phyloP scores from a whole-genome alignment of 352 stramenopile species.

The Phytophthora cactorum region DNA sequence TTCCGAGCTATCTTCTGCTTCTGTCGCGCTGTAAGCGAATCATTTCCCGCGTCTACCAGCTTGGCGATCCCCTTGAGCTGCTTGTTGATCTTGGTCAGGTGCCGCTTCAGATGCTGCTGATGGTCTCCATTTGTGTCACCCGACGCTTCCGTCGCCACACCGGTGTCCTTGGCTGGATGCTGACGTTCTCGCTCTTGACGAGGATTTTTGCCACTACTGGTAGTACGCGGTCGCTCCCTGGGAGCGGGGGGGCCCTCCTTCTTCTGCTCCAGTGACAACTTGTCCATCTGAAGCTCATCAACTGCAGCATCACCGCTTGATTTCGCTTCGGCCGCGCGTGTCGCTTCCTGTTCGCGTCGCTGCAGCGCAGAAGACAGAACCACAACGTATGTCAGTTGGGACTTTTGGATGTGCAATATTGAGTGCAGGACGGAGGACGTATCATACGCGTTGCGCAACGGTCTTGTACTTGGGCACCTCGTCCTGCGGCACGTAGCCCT shows the following conservation, averaged over 20 bases:
- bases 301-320: constrained; percentile 1
- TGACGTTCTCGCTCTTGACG: constrained; percentile 1
- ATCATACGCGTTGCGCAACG: constrained; percentile 60
- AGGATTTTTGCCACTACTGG: not conserved
- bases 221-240: constrained; percentile 3
- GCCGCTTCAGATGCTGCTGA: constrained; percentile 45
- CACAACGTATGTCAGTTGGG: constrained; percentile 4
- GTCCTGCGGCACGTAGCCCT: constrained; percentile 84
- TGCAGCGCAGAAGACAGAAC: constrained; percentile 13
- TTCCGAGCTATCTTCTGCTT: constrained; percentile 42
- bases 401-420: not conserved
- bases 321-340: constrained; percentile 20
- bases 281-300: constrained; percentile 35
- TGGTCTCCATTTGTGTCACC: constrained; percentile 11
- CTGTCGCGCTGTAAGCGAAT: constrained; percentile 38
- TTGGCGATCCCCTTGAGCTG: constrained; percentile 45
- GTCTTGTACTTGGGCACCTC: constrained; percentile 86
- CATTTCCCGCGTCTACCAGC: constrained; percentile 16
- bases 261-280: constrained; percentile 44
- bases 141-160: not conserved
- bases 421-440: not conserved
- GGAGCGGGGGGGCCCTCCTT: constrained; percentile 6
- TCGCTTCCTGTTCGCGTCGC: constrained; percentile 33
- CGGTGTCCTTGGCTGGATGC: not conserved
- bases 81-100: constrained; percentile 66